These are phyloP conservation scores for Penicillium corylophilum DNA, from an alignment of 2,329 filamentous ascomycete species.

Conservation along the genomic window DNA sequence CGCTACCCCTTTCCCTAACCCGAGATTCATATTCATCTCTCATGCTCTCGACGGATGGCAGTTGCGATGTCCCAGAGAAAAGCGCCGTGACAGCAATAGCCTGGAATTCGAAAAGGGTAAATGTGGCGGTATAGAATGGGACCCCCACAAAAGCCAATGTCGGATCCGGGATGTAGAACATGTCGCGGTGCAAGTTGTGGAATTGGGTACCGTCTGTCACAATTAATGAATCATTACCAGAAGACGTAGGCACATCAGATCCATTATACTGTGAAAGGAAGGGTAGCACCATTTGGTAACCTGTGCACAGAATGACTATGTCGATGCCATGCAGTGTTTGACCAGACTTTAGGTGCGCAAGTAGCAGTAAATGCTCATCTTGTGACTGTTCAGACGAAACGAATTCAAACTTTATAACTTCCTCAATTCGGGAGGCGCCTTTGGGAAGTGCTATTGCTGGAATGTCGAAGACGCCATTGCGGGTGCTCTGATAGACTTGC, in stretches of 20 bases:
- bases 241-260: conserved; percentile 43
- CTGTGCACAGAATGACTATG: conserved; percentile 64
- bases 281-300: conserved; percentile 67
- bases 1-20: conserved; percentile 28
- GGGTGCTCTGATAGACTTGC: conserved; percentile 55
- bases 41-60: conserved; percentile 49
- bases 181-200: conserved; percentile 69
- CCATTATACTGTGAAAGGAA: conserved; percentile 58
- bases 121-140: conserved; percentile 66
- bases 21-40: conserved; percentile 30
- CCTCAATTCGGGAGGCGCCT: conserved; percentile 53
- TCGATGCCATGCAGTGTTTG: conserved; percentile 56
- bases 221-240: conserved; percentile 55
- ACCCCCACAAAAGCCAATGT: conserved; percentile 64
- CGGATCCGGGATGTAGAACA: conserved; percentile 69
- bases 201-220: conserved; percentile 63
- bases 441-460: conserved; percentile 54
- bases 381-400: neutral
- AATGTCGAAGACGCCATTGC: conserved; percentile 62
- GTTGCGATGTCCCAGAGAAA: conserved; percentile 49
- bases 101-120: conserved; percentile 70
- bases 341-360: conserved; percentile 55
- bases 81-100: conserved; percentile 61
- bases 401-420: conserved; percentile 50
- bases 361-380: conserved; percentile 48